A percentile compares a stretch with the other conserved stretches of the same genome.
Conservation (phyloP, 177 flowering plant genomes). For the Telopea speciosissima region DNA sequence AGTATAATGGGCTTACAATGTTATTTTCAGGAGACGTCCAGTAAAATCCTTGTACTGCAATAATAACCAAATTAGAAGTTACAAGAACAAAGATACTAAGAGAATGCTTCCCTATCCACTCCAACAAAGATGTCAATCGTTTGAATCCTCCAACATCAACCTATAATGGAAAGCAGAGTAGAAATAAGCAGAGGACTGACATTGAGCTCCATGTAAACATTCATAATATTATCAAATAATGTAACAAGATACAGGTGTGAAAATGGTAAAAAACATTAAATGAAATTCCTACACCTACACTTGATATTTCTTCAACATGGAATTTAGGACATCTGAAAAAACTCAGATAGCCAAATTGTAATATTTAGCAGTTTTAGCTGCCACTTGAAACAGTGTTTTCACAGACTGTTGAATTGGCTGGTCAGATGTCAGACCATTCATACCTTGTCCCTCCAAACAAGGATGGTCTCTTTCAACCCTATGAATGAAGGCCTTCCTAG, state of each 20-base stretch:
- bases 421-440: no score
- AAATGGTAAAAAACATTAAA: neutral
- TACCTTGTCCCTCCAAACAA: no score
- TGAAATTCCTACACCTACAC: neutral
- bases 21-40: conserved; percentile 46
- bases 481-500: no score
- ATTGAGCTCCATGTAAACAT: neutral
- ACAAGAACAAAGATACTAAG: conserved; percentile 50
- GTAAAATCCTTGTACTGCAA: conserved; percentile 61
- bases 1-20: conserved; percentile 37
- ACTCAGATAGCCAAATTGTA: neutral
- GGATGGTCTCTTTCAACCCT: no score
- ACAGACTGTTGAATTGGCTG: no score
- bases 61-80: conserved; percentile 52
- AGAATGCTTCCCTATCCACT: conserved; percentile 73
- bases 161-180: conserved; percentile 19
- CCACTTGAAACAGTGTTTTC: neutral
- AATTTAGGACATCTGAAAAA: neutral
- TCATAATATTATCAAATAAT: neutral
- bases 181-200: conserved; percentile 1
- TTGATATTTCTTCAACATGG: neutral
- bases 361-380: neutral
- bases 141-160: conserved; percentile 54
- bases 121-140: conserved; percentile 30
- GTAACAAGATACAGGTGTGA: neutral